Evolutionary conservation across 768 basidiomycete species (phyloP).

Genomic region (Mycena galericulata): DNA sequence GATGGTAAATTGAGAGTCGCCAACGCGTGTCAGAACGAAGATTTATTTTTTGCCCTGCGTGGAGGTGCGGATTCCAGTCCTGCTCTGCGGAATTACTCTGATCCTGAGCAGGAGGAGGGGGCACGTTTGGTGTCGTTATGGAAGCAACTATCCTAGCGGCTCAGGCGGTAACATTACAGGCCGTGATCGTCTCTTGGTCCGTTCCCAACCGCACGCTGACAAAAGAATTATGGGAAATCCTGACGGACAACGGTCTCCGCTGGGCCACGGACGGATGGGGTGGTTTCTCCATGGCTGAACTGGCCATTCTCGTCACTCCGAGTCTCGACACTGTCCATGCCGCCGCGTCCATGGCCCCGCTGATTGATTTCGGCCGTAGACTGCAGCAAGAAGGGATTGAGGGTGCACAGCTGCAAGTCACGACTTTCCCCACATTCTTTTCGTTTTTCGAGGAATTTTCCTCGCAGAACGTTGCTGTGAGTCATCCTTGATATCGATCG

Average conservation of each 20-base stretch:
- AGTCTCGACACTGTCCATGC: constrained; percentile 50
- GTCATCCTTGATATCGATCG: not conserved
- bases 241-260: constrained; percentile 52
- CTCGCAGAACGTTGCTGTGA: constrained; percentile 1
- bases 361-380: constrained; percentile 50
- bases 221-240: constrained; percentile 48
- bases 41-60: constrained; percentile 66
- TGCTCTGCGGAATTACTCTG: not conserved
- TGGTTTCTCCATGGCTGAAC: constrained; percentile 51
- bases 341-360: constrained; percentile 52
- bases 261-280: constrained; percentile 64
- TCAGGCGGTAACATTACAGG: constrained; percentile 50
- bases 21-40: constrained; percentile 61
- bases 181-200: constrained; percentile 48
- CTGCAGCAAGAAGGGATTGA: constrained; percentile 40
- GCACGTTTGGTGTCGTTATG: constrained; percentile 59
- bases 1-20: constrained; percentile 59
- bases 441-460: constrained; percentile 18
- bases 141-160: constrained; percentile 50
- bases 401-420: constrained; percentile 45
- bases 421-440: constrained; percentile 55
- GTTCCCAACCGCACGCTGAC: constrained; percentile 42
- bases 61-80: constrained; percentile 45
- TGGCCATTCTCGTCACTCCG: constrained; percentile 58
- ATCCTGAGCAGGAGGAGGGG: constrained; percentile 51